These are phyloP conservation scores for Annulohypoxylon maeteangense DNA, from an alignment of 495 filamentous ascomycete genomes.

Conservation along the genomic window DNA sequence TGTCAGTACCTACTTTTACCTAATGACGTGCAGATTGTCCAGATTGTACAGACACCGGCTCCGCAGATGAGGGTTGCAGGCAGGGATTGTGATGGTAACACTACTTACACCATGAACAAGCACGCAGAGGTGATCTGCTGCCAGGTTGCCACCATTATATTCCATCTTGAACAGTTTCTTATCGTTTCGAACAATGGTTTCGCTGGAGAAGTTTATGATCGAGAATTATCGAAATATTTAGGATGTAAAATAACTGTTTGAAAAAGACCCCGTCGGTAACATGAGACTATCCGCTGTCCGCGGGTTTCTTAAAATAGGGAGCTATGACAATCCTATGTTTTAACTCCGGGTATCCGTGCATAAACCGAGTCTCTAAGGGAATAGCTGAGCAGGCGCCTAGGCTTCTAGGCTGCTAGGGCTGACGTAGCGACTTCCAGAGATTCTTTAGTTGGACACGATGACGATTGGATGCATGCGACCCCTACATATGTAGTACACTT, in stretches of 20 bases:
- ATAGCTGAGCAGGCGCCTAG: neutral
- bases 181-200: neutral
- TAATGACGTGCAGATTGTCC: constrained; percentile 12
- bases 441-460: neutral
- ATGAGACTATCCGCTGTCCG: constrained; percentile 23
- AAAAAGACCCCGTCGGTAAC: constrained; percentile 11
- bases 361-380: neutral
- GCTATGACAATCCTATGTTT: neutral
- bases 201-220: neutral
- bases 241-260: neutral
- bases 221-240: neutral
- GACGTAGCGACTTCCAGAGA: constrained; percentile 20
- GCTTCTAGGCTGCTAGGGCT: constrained; percentile 14
- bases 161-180: constrained; percentile 39
- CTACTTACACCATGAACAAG: constrained; percentile 86
- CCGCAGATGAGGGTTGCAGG: neutral
- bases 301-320: neutral
- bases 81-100: constrained; percentile 45
- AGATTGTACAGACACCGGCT: neutral
- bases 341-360: constrained; percentile 2
- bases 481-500: neutral
- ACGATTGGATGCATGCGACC: neutral
- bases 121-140: constrained; percentile 83
- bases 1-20: constrained; percentile 38
- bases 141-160: constrained; percentile 51